Evolutionary conservation across 2,329 filamentous ascomycete genomes (phyloP).

Genomic region (Aureobasidium melanogenum): DNA sequence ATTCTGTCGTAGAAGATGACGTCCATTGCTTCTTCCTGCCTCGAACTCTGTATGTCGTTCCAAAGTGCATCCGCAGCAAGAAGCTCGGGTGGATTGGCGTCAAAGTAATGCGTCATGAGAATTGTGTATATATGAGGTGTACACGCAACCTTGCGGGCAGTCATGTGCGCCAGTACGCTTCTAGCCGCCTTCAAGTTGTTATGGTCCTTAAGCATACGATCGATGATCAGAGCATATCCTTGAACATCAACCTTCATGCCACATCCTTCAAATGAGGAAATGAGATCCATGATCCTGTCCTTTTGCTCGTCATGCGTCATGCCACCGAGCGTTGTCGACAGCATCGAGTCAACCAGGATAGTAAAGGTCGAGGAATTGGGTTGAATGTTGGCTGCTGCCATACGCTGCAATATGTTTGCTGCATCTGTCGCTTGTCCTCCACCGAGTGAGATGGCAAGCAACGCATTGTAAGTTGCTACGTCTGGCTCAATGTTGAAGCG

Average conservation of each 20-base stretch:
- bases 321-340: constrained; percentile 37
- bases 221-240: constrained; percentile 62
- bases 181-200: constrained; percentile 44
- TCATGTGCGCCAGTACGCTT: constrained; percentile 56
- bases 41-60: constrained; percentile 31
- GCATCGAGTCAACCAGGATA: constrained; percentile 55
- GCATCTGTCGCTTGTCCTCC: constrained; percentile 21
- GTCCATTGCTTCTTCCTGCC: constrained; percentile 29
- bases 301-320: constrained; percentile 42
- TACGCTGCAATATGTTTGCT: constrained; percentile 33
- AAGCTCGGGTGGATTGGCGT: constrained; percentile 43
- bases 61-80: constrained; percentile 53
- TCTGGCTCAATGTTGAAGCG: constrained; percentile 26
- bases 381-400: constrained; percentile 34
- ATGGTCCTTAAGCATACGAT: constrained; percentile 48
- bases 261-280: constrained; percentile 48
- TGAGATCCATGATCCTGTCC: constrained; percentile 43
- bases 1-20: constrained; percentile 60
- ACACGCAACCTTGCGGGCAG: constrained; percentile 41
- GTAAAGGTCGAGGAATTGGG: constrained; percentile 58
- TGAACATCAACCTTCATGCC: constrained; percentile 52
- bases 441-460: constrained; percentile 25
- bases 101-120: constrained; percentile 60
- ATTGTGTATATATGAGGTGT: constrained; percentile 65
- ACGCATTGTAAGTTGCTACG: constrained; percentile 23